A percentile compares a stretch with the other conserved stretches of the same genome.
Conservation (phyloP, 768 basidiomycete genomes). For the Fistulinella prunicolor region DNA sequence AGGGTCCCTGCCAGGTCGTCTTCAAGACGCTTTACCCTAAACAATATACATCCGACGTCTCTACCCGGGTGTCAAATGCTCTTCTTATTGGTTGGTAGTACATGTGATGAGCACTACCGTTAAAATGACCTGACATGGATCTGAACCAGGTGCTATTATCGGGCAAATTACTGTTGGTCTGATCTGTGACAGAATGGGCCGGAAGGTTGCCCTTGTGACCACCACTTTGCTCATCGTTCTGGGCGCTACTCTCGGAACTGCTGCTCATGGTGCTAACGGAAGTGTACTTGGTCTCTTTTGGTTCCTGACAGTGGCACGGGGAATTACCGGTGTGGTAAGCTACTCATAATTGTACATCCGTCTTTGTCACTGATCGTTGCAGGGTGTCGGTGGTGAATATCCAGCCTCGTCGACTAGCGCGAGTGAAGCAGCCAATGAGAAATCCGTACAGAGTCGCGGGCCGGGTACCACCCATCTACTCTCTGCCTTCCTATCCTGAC, state of each 20-base stretch:
- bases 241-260: slow-evolving; percentile 66
- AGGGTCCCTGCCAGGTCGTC: slow-evolving; percentile 46
- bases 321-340: slow-evolving; percentile 63
- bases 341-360: background rate
- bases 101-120: background rate
- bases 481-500: background rate
- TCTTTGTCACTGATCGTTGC: slow-evolving; percentile 3
- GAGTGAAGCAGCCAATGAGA: slow-evolving; percentile 72
- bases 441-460: slow-evolving; percentile 55
- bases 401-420: slow-evolving; percentile 70
- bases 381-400: slow-evolving; percentile 79
- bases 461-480: slow-evolving; percentile 40
- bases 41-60: slow-evolving; percentile 57
- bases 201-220: slow-evolving; percentile 68
- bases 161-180: slow-evolving; percentile 64
- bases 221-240: slow-evolving; percentile 70
- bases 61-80: slow-evolving; percentile 69
- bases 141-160: slow-evolving; percentile 50
- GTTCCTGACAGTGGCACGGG: slow-evolving; percentile 71
- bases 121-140: slow-evolving; percentile 2
- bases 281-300: slow-evolving; percentile 62
- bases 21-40: slow-evolving; percentile 62
- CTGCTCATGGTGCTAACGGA: slow-evolving; percentile 59
- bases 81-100: slow-evolving; percentile 62
- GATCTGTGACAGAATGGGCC: slow-evolving; percentile 69